Evolutionary conservation across 2,329 filamentous ascomycete genomes (phyloP), one percentile per base, ranked within the genome.

Genomic region (Thermoascus crustaceus): DNA sequence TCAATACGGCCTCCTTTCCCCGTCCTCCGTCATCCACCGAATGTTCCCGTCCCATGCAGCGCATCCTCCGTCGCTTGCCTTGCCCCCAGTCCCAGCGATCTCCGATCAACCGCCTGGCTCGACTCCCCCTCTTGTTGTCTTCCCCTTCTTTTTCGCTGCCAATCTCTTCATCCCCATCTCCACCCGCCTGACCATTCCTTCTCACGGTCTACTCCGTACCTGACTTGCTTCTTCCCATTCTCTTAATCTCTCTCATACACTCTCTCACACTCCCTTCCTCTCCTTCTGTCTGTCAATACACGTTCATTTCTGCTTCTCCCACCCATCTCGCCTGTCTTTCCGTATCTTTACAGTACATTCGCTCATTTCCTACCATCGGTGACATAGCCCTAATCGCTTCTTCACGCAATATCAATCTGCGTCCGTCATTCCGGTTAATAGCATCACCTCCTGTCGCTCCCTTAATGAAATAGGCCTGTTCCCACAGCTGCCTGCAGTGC

Each of bases 161-260:
- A 33, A 25, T 30, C 37, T 36, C 39, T 25, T 44, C 43, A 35
- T 42, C 38, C n/a, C n/a, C n/a, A n/a, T n/a, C n/a, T n/a, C n/a
- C n/a, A n/a, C n/a, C n/a, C n/a, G n/a, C n/a, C n/a, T n/a, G n/a
- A n/a, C n/a, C n/a, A n/a, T n/a, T 43, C 38, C 37, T 36, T 49
- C 40, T 39, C 25, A 23, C 36, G 32, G 17, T 25, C 38, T 24
- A 29, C 32, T 13, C 36, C 27, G 20, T 35, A 38, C 40, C 21
- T 29, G 40, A 39, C 35, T 34, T 42, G 36, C 38, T 41, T 39
- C 39, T 44, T 41, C 38, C 36, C 37, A 45, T 44, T 42, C 43
- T 40, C 45, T 35, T 40, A 45, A 37, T 47, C 45, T 41, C 40
- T 35, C 40, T 39, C 37, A 40, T 35, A 33, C 27, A 27, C 33